A percentile compares a stretch with the other conserved stretches of the same genome.
Evolutionary conservation across 2,329 filamentous ascomycete genomes (phyloP).

Genomic region (Alternaria solani): DNA sequence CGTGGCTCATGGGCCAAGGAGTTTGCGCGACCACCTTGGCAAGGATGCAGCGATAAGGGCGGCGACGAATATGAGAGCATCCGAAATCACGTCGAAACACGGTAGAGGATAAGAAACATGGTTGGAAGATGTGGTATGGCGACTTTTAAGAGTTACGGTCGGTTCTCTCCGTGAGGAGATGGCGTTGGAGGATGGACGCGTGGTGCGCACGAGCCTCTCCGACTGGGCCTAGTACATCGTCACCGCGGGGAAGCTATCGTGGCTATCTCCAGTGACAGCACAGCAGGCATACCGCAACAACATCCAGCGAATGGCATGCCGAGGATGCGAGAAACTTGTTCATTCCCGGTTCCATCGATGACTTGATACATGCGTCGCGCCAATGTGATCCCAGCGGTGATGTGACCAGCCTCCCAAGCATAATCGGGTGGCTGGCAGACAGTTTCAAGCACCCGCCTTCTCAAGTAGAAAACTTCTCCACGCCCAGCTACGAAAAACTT

Average conservation of each 20-base stretch:
- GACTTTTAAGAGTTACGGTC: neutral
- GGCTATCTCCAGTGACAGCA: slow-evolving; percentile 17
- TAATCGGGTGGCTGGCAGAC: slow-evolving; percentile 16
- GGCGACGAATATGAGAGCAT: neutral
- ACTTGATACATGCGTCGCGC: slow-evolving; percentile 30
- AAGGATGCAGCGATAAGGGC: neutral
- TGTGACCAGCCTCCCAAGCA: slow-evolving; percentile 42
- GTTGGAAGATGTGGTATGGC: neutral
- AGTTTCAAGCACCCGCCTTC: slow-evolving; percentile 33
- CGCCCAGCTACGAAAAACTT: slow-evolving; percentile 19
- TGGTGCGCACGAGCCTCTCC: neutral
- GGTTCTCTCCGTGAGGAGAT: neutral
- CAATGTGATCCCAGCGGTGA: slow-evolving; percentile 32
- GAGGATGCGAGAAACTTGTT: slow-evolving; percentile 13
- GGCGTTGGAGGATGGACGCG: neutral
- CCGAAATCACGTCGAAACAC: neutral
- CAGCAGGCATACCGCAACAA: slow-evolving; percentile 21
- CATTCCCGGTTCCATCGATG: slow-evolving; percentile 5
- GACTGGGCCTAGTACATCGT: slow-evolving; percentile 14
- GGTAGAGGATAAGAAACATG: neutral
- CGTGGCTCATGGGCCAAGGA: neutral
- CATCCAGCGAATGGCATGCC: slow-evolving; percentile 13
- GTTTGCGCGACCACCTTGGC: neutral
- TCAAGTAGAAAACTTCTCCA: slow-evolving; percentile 36
- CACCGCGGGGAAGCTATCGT: slow-evolving; percentile 16